Base-by-base conservation (phyloP, 2,329 filamentous ascomycete species). In the Apiospora marii region DNA sequence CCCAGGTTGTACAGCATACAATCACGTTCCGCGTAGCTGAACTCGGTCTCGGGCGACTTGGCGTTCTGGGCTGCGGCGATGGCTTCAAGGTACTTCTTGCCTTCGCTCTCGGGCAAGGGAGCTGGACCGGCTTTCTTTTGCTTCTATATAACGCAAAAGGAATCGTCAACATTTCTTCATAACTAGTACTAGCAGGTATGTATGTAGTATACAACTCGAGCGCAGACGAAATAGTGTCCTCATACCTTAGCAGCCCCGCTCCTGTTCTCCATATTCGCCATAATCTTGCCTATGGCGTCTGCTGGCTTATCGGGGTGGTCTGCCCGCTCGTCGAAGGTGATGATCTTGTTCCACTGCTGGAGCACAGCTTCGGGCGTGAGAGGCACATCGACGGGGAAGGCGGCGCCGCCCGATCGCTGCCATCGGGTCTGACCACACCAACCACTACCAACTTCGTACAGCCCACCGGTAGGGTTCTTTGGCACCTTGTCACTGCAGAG, bases 1-100 rank as follows among this genome's bases (percentile, higher is more conserved):
- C 96, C 96, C 58, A 99, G 88, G 85, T 98, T 98, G 89, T 99
- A 99, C 68, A 99, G 92, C 79, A 97, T 96, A 69, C 93, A 88
- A 82, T 99, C 96, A 78, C 91, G 92, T 80, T 98, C 95, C 75
- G 92, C 91, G 80, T 95, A 98, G 75, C 87, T 88, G 85, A 94
- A 98, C 79, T 93, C 90, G 71, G 93, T 94, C 70, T 93, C 92
- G 13, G 75, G 72, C 14, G 80, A 75, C 58, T 82, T 81, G 49
- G 92, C 85, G 8, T 89, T 87, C 82, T 95, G 89, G 68, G 91
- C 87, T 79, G 91, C 89, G 85, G 95, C 92, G 79, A 98, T 98
- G 78, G 91, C 91, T 72, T 89, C 87, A 64, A 97, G 88, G 79
- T 93, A 89, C 76, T 93, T 86, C 80, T 91, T 90, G 79, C 90